These are phyloP conservation scores for Penicillium italicum DNA, from an alignment of 2,329 filamentous ascomycete species.

Conservation along the genomic window DNA sequence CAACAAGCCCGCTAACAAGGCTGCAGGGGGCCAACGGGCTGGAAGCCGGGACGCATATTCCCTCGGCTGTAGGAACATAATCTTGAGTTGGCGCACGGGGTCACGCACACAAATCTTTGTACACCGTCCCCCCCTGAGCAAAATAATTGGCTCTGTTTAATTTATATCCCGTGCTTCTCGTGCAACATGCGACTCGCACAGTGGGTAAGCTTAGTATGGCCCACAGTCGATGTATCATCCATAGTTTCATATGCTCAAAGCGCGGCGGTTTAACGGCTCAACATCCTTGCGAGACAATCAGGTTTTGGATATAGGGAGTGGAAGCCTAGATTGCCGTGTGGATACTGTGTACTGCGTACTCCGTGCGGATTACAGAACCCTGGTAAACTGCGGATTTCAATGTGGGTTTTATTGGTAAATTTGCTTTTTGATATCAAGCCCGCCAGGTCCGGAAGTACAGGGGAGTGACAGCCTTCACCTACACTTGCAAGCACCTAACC, in stretches of 20 bases:
- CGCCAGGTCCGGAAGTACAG: not conserved
- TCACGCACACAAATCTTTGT: not conserved
- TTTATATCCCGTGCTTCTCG: slow-evolving; percentile 4
- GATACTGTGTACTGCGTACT: not conserved
- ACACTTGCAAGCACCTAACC: not conserved
- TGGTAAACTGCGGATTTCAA: not conserved
- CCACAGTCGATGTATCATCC: not conserved
- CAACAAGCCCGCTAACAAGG: slow-evolving; percentile 1
- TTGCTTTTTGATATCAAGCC: not conserved
- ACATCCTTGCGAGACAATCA: not conserved
- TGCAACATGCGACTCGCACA: not conserved
- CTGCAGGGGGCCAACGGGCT: slow-evolving; percentile 16
- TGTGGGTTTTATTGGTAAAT: not conserved
- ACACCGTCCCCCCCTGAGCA: slow-evolving; percentile 1
- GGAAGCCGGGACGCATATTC: slow-evolving; percentile 3
- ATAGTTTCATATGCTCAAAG: not conserved
- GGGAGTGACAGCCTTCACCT: not conserved
- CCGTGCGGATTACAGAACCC: not conserved
- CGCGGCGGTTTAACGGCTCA: not conserved
- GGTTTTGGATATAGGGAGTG: not conserved
- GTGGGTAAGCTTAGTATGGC: slow-evolving; percentile 5
- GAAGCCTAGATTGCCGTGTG: not conserved
- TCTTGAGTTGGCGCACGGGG: slow-evolving; percentile 13
- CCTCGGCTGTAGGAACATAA: slow-evolving; percentile 15
- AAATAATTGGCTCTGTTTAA: not conserved